Conservation (phyloP, 2,329 filamentous ascomycete species). For the Trichoderma cornu-damae region DNA sequence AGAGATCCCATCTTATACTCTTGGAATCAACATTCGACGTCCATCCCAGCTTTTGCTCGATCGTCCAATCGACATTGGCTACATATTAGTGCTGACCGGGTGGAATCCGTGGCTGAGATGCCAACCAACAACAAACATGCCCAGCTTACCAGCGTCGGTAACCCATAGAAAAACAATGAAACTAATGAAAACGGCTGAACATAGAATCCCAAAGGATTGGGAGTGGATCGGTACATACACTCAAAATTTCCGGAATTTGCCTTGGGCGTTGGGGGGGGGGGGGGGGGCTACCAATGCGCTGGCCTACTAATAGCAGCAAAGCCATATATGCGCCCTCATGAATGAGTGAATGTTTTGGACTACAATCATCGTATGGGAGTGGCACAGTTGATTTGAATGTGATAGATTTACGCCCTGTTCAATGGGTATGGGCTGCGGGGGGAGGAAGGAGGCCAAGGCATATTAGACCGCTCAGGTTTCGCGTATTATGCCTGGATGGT, state of each 20-base stretch:
- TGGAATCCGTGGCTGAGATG: slow-evolving; percentile 5
- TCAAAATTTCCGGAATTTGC: not conserved
- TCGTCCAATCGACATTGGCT: not conserved
- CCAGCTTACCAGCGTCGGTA: slow-evolving; percentile 10
- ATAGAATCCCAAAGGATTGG: not conserved
- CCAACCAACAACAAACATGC: not conserved
- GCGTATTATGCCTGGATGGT: not conserved
- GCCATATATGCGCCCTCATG: not conserved
- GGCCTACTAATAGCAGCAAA: not conserved
- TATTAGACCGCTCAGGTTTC: not conserved
- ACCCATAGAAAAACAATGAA: not conserved
- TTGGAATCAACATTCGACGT: not conserved
- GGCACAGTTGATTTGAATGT: not conserved
- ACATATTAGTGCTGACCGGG: slow-evolving; percentile 13
- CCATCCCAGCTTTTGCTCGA: not conserved
- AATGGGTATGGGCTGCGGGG: not conserved
- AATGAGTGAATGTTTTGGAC: not conserved
- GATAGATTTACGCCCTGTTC: not conserved
- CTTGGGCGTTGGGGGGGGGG: not conserved
- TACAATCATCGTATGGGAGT: not conserved
- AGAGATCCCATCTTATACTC: not conserved
- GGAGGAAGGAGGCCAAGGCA: not conserved
- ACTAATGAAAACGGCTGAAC: not conserved
- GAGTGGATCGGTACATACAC: not conserved
- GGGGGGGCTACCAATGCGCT: too few species aligned